A percentile compares a stretch with the other conserved stretches of the same genome.
These are phyloP conservation scores for Tetrahymena borealis DNA, from an alignment of 73 alveolate species.

Conservation along the genomic window DNA sequence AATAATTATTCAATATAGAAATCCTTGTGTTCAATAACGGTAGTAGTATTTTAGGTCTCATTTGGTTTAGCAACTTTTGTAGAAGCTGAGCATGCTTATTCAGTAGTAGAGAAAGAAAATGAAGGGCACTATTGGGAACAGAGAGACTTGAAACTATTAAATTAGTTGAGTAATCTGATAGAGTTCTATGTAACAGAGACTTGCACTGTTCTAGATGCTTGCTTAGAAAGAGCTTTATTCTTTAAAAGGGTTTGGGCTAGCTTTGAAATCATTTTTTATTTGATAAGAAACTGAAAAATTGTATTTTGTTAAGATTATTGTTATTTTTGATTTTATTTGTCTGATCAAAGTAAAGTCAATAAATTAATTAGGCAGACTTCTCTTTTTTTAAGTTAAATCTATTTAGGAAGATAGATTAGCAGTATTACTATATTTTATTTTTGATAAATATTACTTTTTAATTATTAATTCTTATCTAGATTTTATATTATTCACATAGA, in stretches of 20 bases:
- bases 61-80: background rate
- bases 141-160: background rate
- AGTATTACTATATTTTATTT: no score
- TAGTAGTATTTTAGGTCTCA: background rate
- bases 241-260: background rate
- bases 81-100: background rate
- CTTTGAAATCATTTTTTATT: background rate
- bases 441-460: no score
- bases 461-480: no score
- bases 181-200: no score
- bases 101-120: background rate
- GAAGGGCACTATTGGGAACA: background rate
- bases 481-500: no score
- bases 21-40: slow-evolving; percentile 10
- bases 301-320: background rate
- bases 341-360: no score
- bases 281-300: background rate
- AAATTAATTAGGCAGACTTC: no score
- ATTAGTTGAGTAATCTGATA: background rate
- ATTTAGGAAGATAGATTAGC: no score
- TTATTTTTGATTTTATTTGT: background rate
- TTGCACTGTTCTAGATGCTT: background rate
- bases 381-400: no score
- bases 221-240: background rate
- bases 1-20: slow-evolving; percentile 12